These are phyloP conservation scores for Botrytis galanthina DNA, from an alignment of 2,329 filamentous ascomycete species.

Conservation along the genomic window DNA sequence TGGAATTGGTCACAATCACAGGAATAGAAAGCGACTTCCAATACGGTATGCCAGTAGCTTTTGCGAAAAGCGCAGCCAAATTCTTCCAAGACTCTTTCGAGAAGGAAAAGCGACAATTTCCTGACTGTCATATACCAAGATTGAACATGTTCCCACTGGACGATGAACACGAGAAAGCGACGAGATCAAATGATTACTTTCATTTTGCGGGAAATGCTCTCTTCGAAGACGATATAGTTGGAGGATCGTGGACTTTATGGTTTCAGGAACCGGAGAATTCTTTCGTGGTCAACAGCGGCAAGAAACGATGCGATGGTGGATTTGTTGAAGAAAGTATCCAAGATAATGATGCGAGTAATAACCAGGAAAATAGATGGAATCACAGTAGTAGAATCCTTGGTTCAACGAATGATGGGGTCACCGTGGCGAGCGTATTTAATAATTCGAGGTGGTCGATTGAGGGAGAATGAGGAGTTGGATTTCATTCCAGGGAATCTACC, in stretches of 20 bases:
- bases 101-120: background rate
- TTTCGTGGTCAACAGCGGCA: background rate
- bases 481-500: fast-evolving
- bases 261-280: background rate
- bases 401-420: background rate
- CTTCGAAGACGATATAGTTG: background rate
- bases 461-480: background rate
- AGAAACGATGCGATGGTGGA: background rate
- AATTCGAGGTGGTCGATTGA: background rate
- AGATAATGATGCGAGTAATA: background rate
- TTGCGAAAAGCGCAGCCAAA: background rate
- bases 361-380: fast-evolving
- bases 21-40: background rate
- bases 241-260: background rate
- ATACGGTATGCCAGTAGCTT: background rate
- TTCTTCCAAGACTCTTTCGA: background rate
- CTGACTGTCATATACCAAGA: background rate
- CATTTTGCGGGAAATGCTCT: background rate
- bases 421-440: background rate
- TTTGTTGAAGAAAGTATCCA: background rate
- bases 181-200: background rate
- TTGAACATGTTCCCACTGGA: background rate
- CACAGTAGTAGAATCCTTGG: background rate
- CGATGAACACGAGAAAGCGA: background rate
- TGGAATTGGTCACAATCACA: background rate